Percentiles rank a stretch among this genome's conserved stretches.
These are phyloP conservation scores for Spergularia azorica DNA, from an alignment of 179 eudicot species.

Conservation along the genomic window DNA sequence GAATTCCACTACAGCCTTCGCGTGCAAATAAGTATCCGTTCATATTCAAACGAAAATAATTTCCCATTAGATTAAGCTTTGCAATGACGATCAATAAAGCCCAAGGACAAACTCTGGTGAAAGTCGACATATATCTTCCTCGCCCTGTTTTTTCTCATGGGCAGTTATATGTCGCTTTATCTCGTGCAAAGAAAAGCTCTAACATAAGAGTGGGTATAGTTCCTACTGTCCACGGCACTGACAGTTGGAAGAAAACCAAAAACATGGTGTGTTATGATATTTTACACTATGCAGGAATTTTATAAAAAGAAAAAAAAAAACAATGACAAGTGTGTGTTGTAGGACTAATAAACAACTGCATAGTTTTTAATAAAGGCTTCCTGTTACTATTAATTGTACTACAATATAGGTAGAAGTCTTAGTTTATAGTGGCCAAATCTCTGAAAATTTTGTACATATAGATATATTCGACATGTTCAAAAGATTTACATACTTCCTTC, in stretches of 20 bases:
- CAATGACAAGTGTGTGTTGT: too few species aligned
- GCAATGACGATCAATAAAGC: constrained; percentile 26
- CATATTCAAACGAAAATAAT: constrained; percentile 9
- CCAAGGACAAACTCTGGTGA: constrained; percentile 21
- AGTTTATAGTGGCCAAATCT: too few species aligned
- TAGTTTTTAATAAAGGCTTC: too few species aligned
- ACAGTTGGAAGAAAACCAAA: neutral
- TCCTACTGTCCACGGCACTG: too few species aligned
- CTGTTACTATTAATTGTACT: too few species aligned
- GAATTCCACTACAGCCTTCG: constrained; percentile 17
- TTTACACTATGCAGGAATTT: neutral
- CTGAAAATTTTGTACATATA: too few species aligned
- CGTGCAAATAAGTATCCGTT: neutral
- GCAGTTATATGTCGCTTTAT: constrained; percentile 21
- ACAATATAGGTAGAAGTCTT: too few species aligned
- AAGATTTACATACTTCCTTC: too few species aligned
- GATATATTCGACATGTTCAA: too few species aligned
- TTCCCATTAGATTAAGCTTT: constrained; percentile 13
- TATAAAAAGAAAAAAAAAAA: neutral
- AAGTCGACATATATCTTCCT: constrained; percentile 9
- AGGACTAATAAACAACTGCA: too few species aligned
- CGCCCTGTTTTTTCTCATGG: constrained; percentile 21
- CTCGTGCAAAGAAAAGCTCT: neutral
- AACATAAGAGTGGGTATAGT: neutral
- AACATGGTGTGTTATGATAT: neutral